Evolutionary conservation across 495 filamentous ascomycete species (phyloP).

Genomic region (Copromyces sp.): DNA sequence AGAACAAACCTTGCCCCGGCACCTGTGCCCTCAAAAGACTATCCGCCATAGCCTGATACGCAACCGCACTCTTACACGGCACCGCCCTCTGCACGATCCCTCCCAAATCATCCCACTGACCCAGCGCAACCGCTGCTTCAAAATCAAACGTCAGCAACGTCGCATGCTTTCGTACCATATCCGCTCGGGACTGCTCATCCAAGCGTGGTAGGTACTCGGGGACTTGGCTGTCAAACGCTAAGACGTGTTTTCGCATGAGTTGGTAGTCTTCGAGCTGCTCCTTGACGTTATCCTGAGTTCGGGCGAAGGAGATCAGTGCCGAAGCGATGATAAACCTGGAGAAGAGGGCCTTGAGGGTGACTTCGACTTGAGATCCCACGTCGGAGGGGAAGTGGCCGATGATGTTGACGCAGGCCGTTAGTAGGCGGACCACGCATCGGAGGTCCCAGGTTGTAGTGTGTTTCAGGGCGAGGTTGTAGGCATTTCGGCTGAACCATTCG

Average conservation of each 20-base stretch:
- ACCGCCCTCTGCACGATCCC: constrained; percentile 47
- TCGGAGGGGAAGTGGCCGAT: constrained; percentile 48
- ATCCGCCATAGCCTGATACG: constrained; percentile 49
- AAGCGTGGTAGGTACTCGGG: constrained; percentile 27
- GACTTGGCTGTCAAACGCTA: constrained; percentile 40
- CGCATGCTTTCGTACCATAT: constrained; percentile 51
- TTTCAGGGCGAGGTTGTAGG: constrained; percentile 64
- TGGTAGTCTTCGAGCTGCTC: constrained; percentile 51
- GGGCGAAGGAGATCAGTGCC: constrained; percentile 49
- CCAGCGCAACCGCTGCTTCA: constrained; percentile 58
- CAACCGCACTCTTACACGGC: constrained; percentile 23
- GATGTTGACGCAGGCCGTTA: constrained; percentile 52
- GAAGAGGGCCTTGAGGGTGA: constrained; percentile 50
- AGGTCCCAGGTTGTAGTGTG: constrained; percentile 45
- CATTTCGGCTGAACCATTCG: constrained; percentile 71
- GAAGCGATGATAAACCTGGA: constrained; percentile 59
- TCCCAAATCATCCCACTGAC: constrained; percentile 57
- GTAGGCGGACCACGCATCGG: constrained; percentile 41
- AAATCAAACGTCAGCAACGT: constrained; percentile 62
- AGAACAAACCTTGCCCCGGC: constrained; percentile 33
- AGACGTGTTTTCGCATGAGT: constrained; percentile 43
- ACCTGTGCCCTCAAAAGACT: constrained; percentile 45
- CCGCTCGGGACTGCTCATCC: constrained; percentile 34
- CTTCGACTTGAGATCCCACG: constrained; percentile 31
- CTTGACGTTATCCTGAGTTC: constrained; percentile 52